Evolutionary conservation across 306 rosid species (phyloP).

Genomic region (Pachyrhizus erosus): DNA sequence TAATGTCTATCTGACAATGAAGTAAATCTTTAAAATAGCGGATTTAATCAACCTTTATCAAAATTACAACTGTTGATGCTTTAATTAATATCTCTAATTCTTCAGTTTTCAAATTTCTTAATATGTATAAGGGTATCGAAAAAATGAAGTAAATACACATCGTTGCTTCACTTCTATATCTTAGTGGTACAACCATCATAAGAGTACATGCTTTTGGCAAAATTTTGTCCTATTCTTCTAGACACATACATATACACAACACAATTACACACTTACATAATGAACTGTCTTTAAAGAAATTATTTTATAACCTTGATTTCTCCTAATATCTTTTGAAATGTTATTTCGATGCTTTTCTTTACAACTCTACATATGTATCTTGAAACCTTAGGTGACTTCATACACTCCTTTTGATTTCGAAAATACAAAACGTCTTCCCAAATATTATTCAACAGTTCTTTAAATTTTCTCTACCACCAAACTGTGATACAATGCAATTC

Average conservation of each 20-base stretch:
- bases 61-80: background rate
- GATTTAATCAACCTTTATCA: background rate
- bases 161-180: conserved; percentile 27
- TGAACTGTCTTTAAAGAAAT: background rate
- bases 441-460: background rate
- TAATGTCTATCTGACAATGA: background rate
- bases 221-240: conserved; percentile 35
- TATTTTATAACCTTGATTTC: conserved; percentile 6
- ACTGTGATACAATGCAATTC: background rate
- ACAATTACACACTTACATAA: background rate
- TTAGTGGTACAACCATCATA: background rate
- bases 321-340: background rate
- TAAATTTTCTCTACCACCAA: background rate
- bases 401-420: background rate
- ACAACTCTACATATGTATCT: background rate
- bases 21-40: background rate
- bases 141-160: conserved; percentile 6
- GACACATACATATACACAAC: background rate
- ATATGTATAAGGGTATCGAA: background rate
- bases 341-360: background rate
- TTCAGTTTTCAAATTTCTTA: background rate
- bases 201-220: conserved; percentile 27
- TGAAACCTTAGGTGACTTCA: background rate
- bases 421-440: background rate
- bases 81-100: background rate